phyloP scores from a whole-genome alignment of 2,329 filamentous ascomycete genomes.

The Diaporthe citrichinensis region DNA sequence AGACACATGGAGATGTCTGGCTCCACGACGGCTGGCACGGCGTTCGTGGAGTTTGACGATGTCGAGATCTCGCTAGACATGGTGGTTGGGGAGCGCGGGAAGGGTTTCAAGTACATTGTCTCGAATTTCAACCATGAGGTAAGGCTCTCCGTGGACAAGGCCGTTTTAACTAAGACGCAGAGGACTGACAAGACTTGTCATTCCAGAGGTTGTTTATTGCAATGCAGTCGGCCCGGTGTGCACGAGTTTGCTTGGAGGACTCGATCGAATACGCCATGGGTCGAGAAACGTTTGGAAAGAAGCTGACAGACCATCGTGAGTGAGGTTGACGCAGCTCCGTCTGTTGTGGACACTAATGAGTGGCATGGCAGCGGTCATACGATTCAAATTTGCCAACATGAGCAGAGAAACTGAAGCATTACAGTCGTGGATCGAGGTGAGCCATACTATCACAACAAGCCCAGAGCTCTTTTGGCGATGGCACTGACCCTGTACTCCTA shows the following conservation, averaged over 20 bases:
- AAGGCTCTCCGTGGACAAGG: neutral
- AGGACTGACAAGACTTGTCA: neutral
- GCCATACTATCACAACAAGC: neutral
- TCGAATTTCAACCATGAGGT: conserved; percentile 65
- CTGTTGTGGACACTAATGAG: neutral
- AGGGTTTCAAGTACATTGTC: conserved; percentile 58
- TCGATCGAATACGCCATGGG: conserved; percentile 53
- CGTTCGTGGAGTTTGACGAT: conserved; percentile 66
- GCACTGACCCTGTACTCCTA: neutral
- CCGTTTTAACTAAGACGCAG: neutral
- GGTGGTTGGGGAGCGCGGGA: conserved; percentile 64
- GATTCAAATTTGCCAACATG: conserved; percentile 44
- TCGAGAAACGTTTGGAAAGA: conserved; percentile 43
- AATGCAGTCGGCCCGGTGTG: conserved; percentile 67
- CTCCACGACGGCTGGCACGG: conserved; percentile 71
- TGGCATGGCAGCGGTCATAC: conserved; percentile 36
- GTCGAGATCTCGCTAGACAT: conserved; percentile 66
- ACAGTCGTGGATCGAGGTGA: conserved; percentile 43
- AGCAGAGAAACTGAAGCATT: conserved; percentile 41
- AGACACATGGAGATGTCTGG: conserved; percentile 72
- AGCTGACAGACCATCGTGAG: conserved; percentile 40
- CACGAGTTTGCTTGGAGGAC: conserved; percentile 65
- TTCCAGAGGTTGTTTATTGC: conserved; percentile 63
- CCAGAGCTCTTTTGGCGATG: neutral
- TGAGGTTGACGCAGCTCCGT: neutral